Evolutionary conservation across 306 rosid species (phyloP).

Genomic region (Vigna unguiculata): DNA sequence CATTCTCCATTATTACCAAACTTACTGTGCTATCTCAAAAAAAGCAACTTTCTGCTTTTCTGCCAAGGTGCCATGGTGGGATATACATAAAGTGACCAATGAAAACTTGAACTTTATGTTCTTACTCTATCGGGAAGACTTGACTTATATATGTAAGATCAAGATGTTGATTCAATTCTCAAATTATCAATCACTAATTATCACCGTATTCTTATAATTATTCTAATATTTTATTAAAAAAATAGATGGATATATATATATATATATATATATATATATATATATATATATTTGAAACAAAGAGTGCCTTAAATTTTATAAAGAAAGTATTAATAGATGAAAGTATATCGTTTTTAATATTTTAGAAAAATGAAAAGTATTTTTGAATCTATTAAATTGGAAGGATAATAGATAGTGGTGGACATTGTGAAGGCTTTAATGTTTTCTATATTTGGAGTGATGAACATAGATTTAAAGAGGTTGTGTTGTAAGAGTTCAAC

Average conservation of each 20-base stretch:
- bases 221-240: not conserved
- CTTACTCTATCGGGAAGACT: not conserved
- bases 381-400: not conserved
- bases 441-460: not conserved
- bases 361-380: not conserved
- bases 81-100: constrained; percentile 34
- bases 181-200: not conserved
- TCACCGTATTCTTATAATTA: not conserved
- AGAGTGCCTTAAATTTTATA: too few species aligned
- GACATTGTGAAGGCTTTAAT: constrained; percentile 13
- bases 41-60: constrained; percentile 29
- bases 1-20: constrained; percentile 36
- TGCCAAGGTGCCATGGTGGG: constrained; percentile 6
- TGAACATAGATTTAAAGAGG: not conserved
- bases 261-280: too few species aligned
- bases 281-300: too few species aligned
- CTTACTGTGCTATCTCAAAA: constrained; percentile 21
- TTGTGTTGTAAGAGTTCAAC: too few species aligned
- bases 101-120: not conserved
- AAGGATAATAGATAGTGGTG: constrained; percentile 26
- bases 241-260: too few species aligned
- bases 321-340: not conserved
- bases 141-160: not conserved
- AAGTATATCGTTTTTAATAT: not conserved
- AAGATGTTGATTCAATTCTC: not conserved